These are phyloP conservation scores for cucumber (Cucumis sativus) DNA, from an alignment of 306 rosid species.

Conservation along the genomic window Cucumber_9930_V3 NC_026660.2:30020501-30021000, in stretches of 20 bases:
- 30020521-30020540: too few relatives aligned
- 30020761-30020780: conserved; percentile 25
- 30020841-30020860: conserved; percentile 36
- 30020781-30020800: not conserved
- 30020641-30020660: too few relatives aligned
- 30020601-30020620: too few relatives aligned
- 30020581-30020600: too few relatives aligned
- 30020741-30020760: conserved; percentile 18
- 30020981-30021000: conserved; percentile 40
- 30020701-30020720: too few relatives aligned
- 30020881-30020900: conserved; percentile 32
- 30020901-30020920: conserved; percentile 23
- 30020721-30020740: not conserved
- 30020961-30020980: conserved; percentile 45
- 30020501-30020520: too few relatives aligned
- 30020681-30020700: too few relatives aligned
- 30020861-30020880: conserved; percentile 37
- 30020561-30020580: too few relatives aligned
- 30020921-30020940: conserved; percentile 26
- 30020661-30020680: too few relatives aligned
- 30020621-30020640: too few relatives aligned
- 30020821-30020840: conserved; percentile 25
- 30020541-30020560: too few relatives aligned
- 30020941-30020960: conserved; percentile 30
- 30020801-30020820: not conserved